Conservation (phyloP, 257 asterid genomes). For the Euphrasia confusa region DNA sequence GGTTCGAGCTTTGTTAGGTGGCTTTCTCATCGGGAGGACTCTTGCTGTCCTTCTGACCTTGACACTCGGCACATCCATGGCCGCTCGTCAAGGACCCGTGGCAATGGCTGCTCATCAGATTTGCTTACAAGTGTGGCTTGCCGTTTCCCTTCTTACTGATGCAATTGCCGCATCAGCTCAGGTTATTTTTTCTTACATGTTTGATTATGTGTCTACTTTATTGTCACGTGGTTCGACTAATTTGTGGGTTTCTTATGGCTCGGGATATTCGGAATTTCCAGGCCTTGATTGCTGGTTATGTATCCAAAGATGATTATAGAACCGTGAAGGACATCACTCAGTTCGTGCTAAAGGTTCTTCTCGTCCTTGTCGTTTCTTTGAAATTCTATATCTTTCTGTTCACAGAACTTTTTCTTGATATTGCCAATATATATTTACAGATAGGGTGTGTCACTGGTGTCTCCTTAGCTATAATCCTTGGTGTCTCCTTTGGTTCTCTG, state of each 20-base stretch:
- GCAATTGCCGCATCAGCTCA: conserved; percentile 89
- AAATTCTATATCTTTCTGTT: conserved; percentile 17
- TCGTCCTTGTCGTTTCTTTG: conserved; percentile 15
- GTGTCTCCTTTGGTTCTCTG: conserved; percentile 60
- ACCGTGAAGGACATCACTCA: conserved; percentile 63
- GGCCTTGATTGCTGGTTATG: conserved; percentile 82
- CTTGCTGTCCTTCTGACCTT: conserved; percentile 77
- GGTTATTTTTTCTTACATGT: conserved; percentile 34
- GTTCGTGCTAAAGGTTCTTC: conserved; percentile 61
- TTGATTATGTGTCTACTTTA: not conserved
- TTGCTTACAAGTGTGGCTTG: conserved; percentile 92
- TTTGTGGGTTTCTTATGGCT: conserved; percentile 10
- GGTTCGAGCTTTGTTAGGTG: conserved; percentile 44
- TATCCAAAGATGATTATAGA: conserved; percentile 59
- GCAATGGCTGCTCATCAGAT: conserved; percentile 98
- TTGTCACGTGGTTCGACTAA: conserved; percentile 3
- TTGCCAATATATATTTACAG: conserved; percentile 36
- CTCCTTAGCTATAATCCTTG: conserved; percentile 55
- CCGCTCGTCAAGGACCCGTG: conserved; percentile 93
- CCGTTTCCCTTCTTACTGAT: conserved; percentile 92
- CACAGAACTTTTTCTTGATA: conserved; percentile 9
- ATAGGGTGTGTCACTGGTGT: conserved; percentile 63
- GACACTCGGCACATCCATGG: conserved; percentile 94
- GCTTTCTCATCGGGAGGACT: conserved; percentile 89
- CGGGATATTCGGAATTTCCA: conserved; percentile 25